Evolutionary conservation across 768 basidiomycete genomes (phyloP), one percentile per base, ranked within the genome.

Genomic region (Suillus placidus): DNA sequence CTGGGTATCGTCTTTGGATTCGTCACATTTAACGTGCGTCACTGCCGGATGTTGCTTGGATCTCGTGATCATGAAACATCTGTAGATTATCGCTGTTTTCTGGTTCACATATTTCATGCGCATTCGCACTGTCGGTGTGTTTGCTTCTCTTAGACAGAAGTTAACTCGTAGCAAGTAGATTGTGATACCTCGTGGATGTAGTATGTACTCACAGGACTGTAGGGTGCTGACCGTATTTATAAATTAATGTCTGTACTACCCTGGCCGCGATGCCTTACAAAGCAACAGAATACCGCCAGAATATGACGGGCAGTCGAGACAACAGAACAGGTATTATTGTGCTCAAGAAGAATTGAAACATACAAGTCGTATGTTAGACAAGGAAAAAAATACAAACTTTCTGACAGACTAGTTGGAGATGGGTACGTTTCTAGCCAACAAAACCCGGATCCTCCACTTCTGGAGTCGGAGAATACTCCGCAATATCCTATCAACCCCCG

Each of bases 1-100:
- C 75, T 84, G 38, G 84, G 83, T 10, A 67, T 86, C 51, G 71
- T 87, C 68, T 78, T 77, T 64, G 81, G 72, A 5, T 83, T 80
- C 60, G 73, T 81, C 45, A 68, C 64, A 26, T 84, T 83, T 63
- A 84, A 84, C 56, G 83, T 84, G 68, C 60, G 82, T 76, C 45
- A 6, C 30, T 32, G 4, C 51, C 4, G 16, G 16, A 18, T 10
- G 52, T 20, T 55, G 10, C 30, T 34, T 34, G 52, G 52, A 55
- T 34, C 5, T 55, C 7, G 30, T 54, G 16, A 30, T 32, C 51
- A 52, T 16, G 4, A 9, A 18, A 32, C 23, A 26, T 30, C 13
- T 51, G 13, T 3, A 51, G 49, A 51, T 51, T 8, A 30, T 30
- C 6, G 26, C 49, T 30, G 7, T 51, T 51, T 26, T 51, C 26